Evolutionary conservation across 805 yeast species (phyloP).

Genomic region (Grigorovia humatica): DNA sequence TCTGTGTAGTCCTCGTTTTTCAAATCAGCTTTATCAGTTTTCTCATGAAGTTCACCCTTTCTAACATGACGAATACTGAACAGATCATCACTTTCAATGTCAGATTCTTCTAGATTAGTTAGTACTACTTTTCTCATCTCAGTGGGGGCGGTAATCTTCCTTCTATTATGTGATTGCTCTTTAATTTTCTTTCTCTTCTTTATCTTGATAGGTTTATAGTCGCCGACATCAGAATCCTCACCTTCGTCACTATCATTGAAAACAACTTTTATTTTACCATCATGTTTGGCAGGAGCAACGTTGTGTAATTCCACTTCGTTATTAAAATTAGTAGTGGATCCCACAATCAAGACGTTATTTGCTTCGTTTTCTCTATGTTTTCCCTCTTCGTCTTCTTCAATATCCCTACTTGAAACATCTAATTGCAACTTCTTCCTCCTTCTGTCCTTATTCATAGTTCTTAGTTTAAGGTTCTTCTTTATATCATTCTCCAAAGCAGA

Average conservation of each 20-base stretch:
- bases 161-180: conserved; percentile 16
- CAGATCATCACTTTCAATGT: neutral
- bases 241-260: conserved; percentile 13
- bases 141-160: conserved; percentile 21
- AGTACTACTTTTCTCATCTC: conserved; percentile 30
- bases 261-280: conserved; percentile 18
- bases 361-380: conserved; percentile 11
- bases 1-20: neutral
- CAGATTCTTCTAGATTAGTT: conserved; percentile 20
- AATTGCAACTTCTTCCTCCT: conserved; percentile 13
- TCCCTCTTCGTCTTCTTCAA: conserved; percentile 12
- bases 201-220: conserved; percentile 31
- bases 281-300: no score
- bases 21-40: neutral
- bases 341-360: conserved; percentile 12
- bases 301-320: neutral
- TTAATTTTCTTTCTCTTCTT: conserved; percentile 31
- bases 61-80: neutral
- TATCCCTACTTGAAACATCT: conserved; percentile 16
- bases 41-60: neutral
- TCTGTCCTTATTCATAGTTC: conserved; percentile 29
- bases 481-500: conserved; percentile 19
- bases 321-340: conserved; percentile 5
- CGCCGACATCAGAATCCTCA: conserved; percentile 22
- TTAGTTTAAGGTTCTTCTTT: conserved; percentile 26